Evolutionary conservation across 1,284 basidiomycete genomes (phyloP).

Genomic region (Pascua sp.): DNA sequence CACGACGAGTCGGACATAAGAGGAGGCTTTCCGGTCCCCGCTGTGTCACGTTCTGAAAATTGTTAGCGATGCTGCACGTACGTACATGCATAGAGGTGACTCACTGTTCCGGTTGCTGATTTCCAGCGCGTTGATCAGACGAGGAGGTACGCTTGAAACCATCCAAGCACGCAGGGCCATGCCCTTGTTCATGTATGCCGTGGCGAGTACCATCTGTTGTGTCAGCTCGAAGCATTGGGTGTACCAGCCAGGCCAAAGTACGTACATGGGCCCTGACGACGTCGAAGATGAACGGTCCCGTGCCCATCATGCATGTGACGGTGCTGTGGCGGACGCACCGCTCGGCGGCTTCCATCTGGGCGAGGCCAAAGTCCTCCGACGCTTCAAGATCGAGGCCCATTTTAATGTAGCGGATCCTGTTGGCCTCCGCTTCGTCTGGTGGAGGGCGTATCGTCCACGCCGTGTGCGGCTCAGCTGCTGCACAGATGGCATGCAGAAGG

Average conservation of each 20-base stretch:
- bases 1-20: slow-evolving; percentile 22
- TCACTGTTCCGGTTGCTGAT: slow-evolving; percentile 26
- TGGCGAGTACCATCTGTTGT: slow-evolving; percentile 29
- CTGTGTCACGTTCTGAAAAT: slow-evolving; percentile 4
- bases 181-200: slow-evolving; percentile 33
- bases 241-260: background rate
- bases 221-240: background rate
- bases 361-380: slow-evolving; percentile 39
- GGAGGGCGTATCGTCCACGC: slow-evolving; percentile 37
- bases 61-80: background rate
- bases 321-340: slow-evolving; percentile 27
- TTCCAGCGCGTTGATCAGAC: slow-evolving; percentile 38
- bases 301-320: slow-evolving; percentile 29
- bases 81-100: background rate
- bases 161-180: slow-evolving; percentile 40
- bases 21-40: slow-evolving; percentile 26
- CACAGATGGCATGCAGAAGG: slow-evolving; percentile 52
- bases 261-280: slow-evolving; percentile 34
- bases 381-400: slow-evolving; percentile 28
- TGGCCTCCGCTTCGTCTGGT: slow-evolving; percentile 29
- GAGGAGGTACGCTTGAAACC: slow-evolving; percentile 22
- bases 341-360: slow-evolving; percentile 35
- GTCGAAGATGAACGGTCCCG: slow-evolving; percentile 33
- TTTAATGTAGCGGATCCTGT: slow-evolving; percentile 20
- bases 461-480: slow-evolving; percentile 45